Percentiles rank a stretch among this genome's conserved stretches.
These are phyloP conservation scores for Clonostachys chloroleuca DNA, from an alignment of 2,329 filamentous ascomycete genomes.

Conservation along the genomic window DNA sequence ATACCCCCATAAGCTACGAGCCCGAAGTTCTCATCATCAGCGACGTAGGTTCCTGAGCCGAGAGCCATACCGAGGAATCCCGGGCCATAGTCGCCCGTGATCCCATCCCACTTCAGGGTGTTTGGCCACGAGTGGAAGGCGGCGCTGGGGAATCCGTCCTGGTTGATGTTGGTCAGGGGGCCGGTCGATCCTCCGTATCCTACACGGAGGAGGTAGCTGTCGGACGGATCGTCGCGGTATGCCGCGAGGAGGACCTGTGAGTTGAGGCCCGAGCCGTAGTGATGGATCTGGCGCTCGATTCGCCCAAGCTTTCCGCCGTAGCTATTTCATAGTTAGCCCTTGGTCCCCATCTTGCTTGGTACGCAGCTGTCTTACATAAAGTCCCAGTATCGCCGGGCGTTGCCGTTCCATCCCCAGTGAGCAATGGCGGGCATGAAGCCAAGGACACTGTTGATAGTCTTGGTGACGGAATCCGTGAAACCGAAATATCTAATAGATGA, in stretches of 20 bases:
- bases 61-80: conserved; percentile 47
- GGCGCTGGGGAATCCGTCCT: conserved; percentile 47
- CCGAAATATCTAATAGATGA: conserved; percentile 37
- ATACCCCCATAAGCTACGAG: conserved; percentile 45
- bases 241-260: conserved; percentile 46
- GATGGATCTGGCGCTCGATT: conserved; percentile 44
- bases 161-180: conserved; percentile 49
- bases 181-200: conserved; percentile 50
- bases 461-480: conserved; percentile 33
- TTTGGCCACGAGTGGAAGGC: conserved; percentile 55
- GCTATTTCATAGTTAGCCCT: conserved; percentile 9
- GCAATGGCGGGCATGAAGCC: conserved; percentile 53
- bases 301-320: conserved; percentile 34
- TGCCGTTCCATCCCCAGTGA: conserved; percentile 61
- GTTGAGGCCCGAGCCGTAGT: conserved; percentile 57
- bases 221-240: conserved; percentile 38
- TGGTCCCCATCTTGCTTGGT: background rate
- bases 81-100: conserved; percentile 53
- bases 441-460: conserved; percentile 47
- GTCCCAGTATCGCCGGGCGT: conserved; percentile 57
- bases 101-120: conserved; percentile 50
- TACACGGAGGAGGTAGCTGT: conserved; percentile 45
- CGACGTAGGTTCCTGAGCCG: conserved; percentile 44
- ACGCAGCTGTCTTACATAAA: conserved; percentile 32
- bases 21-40: conserved; percentile 35